Base-by-base conservation (phyloP, 495 filamentous ascomycete species). In the Tuber melanosporum region DNA sequence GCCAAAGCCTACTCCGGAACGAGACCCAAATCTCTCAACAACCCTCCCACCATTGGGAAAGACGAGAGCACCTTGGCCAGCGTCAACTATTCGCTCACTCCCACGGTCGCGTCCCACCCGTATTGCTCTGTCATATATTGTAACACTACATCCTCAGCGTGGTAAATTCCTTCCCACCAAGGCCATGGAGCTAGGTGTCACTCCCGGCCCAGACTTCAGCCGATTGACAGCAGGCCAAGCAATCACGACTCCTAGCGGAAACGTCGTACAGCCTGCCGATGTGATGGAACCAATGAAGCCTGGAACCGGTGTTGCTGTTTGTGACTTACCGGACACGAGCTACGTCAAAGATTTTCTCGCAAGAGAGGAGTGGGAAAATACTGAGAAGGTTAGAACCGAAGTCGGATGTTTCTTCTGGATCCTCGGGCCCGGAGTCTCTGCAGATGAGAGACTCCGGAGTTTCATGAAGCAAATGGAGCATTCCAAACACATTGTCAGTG, bases 71-170 rank as follows among this genome's bases (percentile, higher is more conserved):
- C 93, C 94, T 1, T 98, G 94, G 94, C 94, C 94, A 5, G 92
- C 90, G 9, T 90, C 92, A 12, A 82, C 87, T 73, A 84, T 93
- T 20, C 83, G 88, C 2, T 84, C 77, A 17, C 86, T 97, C 1
- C 95, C 94, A 8, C 84, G 85, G 6, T 92, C 94, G 0, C 84
- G 85, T 47, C 90, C 89, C 19, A 89, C 89, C 3, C 83, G 83
- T 19, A 89, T 91, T 49, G 90, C 94, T 17, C 85, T 97, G 72
- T 97, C 90, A 70, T 99, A 98, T 83, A 90, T 99, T 80, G 86
- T 97, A 74, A 91, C 91, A 71, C 89, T 86, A 45, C 90, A 94
- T 76, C 86, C 89, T 69, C 86, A 91, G 49, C 89, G 95, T 42
- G 95, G 95, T 20, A 94, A 91, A 81, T 98, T 99, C 82, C 86